Conservation (phyloP, 352 stramenopile genomes). For the Phytophthora crassamura region DNA sequence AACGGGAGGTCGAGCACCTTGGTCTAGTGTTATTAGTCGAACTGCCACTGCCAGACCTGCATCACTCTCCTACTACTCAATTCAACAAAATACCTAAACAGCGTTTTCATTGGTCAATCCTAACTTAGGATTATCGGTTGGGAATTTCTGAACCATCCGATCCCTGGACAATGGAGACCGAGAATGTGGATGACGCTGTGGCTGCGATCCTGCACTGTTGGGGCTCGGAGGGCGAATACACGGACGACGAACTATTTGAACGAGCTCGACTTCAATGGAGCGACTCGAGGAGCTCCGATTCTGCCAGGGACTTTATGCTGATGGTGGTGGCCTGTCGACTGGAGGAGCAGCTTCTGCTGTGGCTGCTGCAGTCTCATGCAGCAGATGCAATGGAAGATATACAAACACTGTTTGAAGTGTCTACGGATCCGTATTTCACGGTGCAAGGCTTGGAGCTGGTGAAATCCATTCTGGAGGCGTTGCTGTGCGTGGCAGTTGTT, state of each 20-base stretch:
- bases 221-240: constrained; percentile 8
- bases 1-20: constrained; percentile 24
- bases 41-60: no score
- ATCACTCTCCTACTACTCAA: no score
- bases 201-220: constrained; percentile 19
- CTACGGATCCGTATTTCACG: constrained; percentile 15
- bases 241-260: constrained; percentile 31
- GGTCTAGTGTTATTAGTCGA: constrained; percentile 15
- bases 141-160: not conserved
- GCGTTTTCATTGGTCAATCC: constrained; percentile 17
- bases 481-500: constrained; percentile 16
- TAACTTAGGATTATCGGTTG: not conserved
- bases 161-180: constrained; percentile 6
- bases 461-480: constrained; percentile 11
- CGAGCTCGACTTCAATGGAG: constrained; percentile 24
- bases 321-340: constrained; percentile 33
- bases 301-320: constrained; percentile 25
- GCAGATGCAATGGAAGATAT: constrained; percentile 38
- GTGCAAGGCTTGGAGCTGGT: constrained; percentile 8
- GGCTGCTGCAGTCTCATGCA: constrained; percentile 42
- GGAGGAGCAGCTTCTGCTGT: constrained; percentile 38
- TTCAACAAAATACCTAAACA: no score
- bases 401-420: constrained; percentile 15
- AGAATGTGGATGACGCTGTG: constrained; percentile 7
- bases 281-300: not conserved